A percentile compares a stretch with the other conserved stretches of the same genome.
These are phyloP conservation scores for Aspergillus intermedius DNA, from an alignment of 2,329 filamentous ascomycete genomes.

Conservation along the genomic window DNA sequence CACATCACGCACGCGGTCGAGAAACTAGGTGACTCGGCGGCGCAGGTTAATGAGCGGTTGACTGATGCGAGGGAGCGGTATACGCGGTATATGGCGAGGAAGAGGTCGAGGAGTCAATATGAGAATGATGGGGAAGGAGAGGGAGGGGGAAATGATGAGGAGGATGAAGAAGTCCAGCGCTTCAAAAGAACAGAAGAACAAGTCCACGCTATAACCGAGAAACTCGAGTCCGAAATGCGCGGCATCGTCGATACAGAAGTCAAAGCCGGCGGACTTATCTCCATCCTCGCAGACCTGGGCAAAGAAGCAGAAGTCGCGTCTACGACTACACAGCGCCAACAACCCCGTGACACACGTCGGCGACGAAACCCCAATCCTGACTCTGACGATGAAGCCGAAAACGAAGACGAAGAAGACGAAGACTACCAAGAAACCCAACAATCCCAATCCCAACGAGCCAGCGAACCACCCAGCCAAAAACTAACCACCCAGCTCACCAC, in stretches of 20 bases:
- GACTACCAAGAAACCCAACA: constrained; percentile 32
- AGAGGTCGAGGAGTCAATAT: constrained; percentile 9
- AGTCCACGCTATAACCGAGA: constrained; percentile 47
- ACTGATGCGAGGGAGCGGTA: constrained; percentile 33
- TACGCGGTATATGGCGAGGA: constrained; percentile 29
- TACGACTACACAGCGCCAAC: background rate
- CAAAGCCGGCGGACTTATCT: constrained; percentile 39
- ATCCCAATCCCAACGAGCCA: background rate
- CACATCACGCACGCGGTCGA: constrained; percentile 43
- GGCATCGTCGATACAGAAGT: constrained; percentile 52
- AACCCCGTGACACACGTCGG: background rate
- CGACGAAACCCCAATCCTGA: background rate
- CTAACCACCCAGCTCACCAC: background rate
- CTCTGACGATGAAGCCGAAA: constrained; percentile 22
- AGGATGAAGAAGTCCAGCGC: constrained; percentile 31
- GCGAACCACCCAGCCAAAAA: background rate
- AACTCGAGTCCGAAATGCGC: constrained; percentile 54
- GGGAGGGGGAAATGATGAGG: constrained; percentile 29
- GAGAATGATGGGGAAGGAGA: constrained; percentile 15
- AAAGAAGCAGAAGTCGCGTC: constrained; percentile 23
- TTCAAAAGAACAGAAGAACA: constrained; percentile 39
- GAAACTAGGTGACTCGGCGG: constrained; percentile 45
- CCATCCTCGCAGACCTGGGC: constrained; percentile 39
- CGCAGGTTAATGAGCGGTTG: constrained; percentile 52
- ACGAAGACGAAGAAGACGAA: constrained; percentile 35